These are phyloP conservation scores for Rhizomucor pusillus DNA, from an alignment of 371 early-diverging fungal genomes.

Conservation along the genomic window DNA sequence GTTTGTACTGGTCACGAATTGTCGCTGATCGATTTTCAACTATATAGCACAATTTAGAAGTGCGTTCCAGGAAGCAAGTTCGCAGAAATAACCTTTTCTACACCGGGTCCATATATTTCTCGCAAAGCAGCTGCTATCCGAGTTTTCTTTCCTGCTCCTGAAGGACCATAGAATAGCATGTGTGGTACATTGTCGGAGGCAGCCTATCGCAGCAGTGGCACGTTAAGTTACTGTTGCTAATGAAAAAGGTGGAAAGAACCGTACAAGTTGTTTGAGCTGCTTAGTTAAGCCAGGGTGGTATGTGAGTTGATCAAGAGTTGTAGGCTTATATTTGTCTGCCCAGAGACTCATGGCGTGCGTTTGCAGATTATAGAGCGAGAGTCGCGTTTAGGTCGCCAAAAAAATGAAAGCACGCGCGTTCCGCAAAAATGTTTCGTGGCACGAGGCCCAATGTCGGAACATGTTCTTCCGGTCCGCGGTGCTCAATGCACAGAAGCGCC, in stretches of 20 bases:
- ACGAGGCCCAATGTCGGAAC: too few species aligned
- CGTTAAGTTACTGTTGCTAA: not conserved
- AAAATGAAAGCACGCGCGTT: too few species aligned
- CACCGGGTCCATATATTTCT: conserved; percentile 89
- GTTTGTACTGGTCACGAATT: conserved; percentile 80
- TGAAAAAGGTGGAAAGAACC: not conserved
- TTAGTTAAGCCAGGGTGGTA: conserved; percentile 76
- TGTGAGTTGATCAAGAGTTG: conserved; percentile 79
- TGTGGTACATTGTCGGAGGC: conserved; percentile 90
- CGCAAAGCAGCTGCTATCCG: conserved; percentile 82
- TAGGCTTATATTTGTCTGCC: conserved; percentile 97
- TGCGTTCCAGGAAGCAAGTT: not conserved
- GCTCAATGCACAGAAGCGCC: too few species aligned
- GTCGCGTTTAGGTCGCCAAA: too few species aligned
- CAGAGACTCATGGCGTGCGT: conserved; percentile 78
- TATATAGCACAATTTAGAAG: conserved; percentile 20
- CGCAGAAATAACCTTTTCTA: conserved; percentile 74
- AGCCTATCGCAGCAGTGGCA: conserved; percentile 47
- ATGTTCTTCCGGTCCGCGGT: too few species aligned
- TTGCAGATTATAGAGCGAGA: too few species aligned
- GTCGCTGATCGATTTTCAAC: conserved; percentile 87
- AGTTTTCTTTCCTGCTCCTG: conserved; percentile 98
- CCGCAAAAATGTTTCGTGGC: too few species aligned
- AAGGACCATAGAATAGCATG: conserved; percentile 94
- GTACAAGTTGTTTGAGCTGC: conserved; percentile 79